A percentile compares a stretch with the other conserved stretches of the same genome.
phyloP scores from a whole-genome alignment of 441 rosid species.

The Corymbia citriodora region DNA sequence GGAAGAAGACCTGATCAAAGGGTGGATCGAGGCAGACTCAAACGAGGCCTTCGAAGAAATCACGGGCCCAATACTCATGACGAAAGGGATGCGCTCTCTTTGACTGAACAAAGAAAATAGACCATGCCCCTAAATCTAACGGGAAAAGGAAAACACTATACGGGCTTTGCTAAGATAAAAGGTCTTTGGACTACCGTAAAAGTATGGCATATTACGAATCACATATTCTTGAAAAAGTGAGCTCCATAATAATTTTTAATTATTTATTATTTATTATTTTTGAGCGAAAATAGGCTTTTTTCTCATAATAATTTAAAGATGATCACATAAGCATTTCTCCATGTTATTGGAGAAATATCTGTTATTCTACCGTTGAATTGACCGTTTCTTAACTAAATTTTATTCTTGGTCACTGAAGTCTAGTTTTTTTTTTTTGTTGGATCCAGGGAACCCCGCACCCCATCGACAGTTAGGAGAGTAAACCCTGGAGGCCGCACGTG shows the following conservation, averaged over 20 bases:
- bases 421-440: no score
- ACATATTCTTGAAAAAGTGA: no score
- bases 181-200: no score
- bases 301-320: background rate
- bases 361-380: background rate
- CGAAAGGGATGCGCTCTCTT: background rate
- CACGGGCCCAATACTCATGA: background rate
- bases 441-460: no score
- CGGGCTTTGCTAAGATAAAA: background rate
- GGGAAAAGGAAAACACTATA: background rate
- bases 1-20: background rate
- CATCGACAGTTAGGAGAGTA: no score
- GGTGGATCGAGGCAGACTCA: background rate
- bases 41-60: background rate
- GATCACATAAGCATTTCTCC: no score
- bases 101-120: background rate
- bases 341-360: background rate
- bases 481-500: no score
- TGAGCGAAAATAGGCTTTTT: rapidly evolving
- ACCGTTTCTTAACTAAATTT: background rate
- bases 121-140: background rate
- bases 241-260: no score
- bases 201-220: rapidly evolving
- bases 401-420: background rate
- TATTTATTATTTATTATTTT: no score